Conservation (phyloP, 1,284 basidiomycete species). For the Malassezia restricta region DNA sequence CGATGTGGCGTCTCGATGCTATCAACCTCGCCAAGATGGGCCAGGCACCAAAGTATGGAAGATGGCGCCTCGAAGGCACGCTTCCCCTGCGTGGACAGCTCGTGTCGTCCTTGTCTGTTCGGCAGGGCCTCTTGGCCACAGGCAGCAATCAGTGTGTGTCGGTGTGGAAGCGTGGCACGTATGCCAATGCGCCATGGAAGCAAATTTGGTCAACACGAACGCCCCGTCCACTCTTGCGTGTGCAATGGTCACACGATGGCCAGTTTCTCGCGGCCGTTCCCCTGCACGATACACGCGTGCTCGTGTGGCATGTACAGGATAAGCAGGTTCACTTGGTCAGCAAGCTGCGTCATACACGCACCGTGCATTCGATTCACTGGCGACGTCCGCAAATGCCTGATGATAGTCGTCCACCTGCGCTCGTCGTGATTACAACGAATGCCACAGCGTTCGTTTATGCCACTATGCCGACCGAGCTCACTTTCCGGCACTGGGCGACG, state of each 20-base stretch:
- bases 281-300: conserved; percentile 8
- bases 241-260: conserved; percentile 12
- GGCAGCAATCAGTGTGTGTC: conserved; percentile 6
- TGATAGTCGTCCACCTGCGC: not conserved
- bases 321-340: not conserved
- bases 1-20: conserved; percentile 10
- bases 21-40: not conserved
- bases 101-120: conserved; percentile 2
- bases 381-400: not conserved
- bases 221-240: conserved; percentile 6
- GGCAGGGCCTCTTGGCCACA: conserved; percentile 2
- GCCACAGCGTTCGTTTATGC: conserved; percentile 4
- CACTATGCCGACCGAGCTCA: not conserved
- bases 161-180: not conserved
- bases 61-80: conserved; percentile 12
- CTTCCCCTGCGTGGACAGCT: conserved; percentile 6
- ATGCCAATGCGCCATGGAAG: conserved; percentile 1
- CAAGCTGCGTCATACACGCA: conserved; percentile 5
- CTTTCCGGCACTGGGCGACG: conserved; percentile 3
- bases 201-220: not conserved
- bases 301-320: conserved; percentile 2
- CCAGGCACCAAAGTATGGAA: conserved; percentile 4
- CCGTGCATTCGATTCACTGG: conserved; percentile 8
- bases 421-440: conserved; percentile 5
- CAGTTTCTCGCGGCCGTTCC: conserved; percentile 7